Evolutionary conservation across 129 eudicot genomes (phyloP).

Genomic region (Artemisia annua): DNA sequence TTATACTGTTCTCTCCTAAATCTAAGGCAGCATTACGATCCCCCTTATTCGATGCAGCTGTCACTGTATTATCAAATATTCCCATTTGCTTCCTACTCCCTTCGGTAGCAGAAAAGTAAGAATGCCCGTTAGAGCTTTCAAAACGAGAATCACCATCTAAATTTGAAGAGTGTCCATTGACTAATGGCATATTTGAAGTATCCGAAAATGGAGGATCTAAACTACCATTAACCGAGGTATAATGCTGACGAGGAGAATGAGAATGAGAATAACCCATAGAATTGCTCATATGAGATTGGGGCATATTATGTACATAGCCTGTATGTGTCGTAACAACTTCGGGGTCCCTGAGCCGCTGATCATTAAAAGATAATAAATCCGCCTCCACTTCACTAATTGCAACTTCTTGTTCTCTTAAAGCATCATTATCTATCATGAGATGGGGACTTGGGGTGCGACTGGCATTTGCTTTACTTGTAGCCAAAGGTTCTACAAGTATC

Average conservation of each 20-base stretch:
- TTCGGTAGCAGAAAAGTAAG: constrained; percentile 35
- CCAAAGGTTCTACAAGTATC: constrained; percentile 35
- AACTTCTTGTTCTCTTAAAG: constrained; percentile 34
- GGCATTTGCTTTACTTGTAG: constrained; percentile 26
- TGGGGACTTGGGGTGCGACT: not conserved
- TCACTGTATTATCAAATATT: constrained; percentile 34
- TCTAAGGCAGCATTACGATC: constrained; percentile 36
- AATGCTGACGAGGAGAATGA: constrained; percentile 26
- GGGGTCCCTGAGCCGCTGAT: constrained; percentile 74
- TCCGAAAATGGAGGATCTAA: constrained; percentile 37
- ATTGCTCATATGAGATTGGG: constrained; percentile 42
- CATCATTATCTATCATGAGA: constrained; percentile 23
- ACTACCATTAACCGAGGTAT: constrained; percentile 20
- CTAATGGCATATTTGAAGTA: constrained; percentile 15
- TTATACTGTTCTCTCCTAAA: constrained; percentile 78
- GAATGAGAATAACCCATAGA: constrained; percentile 30
- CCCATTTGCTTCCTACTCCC: constrained; percentile 35
- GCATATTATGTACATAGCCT: constrained; percentile 36
- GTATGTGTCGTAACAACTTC: constrained; percentile 43
- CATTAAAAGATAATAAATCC: constrained; percentile 63
- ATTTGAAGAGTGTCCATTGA: constrained; percentile 40
- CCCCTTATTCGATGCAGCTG: constrained; percentile 18
- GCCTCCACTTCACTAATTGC: constrained; percentile 51
- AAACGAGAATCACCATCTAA: constrained; percentile 17
- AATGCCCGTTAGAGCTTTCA: constrained; percentile 28